Percentiles rank a stretch among this genome's conserved stretches.
phyloP scores from a whole-genome alignment of 2,329 filamentous ascomycete species.

The Aspergillus vadensis region DNA sequence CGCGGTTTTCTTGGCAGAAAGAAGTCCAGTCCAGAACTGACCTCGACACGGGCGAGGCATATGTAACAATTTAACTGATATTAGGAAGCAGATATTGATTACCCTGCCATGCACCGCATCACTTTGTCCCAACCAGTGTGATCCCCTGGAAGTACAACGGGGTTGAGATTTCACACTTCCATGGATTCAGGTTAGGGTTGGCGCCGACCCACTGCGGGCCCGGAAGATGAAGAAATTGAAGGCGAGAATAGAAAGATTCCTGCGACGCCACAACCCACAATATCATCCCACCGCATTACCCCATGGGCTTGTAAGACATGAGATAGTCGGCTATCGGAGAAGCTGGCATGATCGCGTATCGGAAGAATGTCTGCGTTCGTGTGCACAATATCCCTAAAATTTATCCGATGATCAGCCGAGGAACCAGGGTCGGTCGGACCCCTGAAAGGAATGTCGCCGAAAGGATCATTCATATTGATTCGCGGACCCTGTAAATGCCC shows the following conservation, averaged over 20 bases:
- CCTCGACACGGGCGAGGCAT: too few relatives aligned
- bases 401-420: background rate
- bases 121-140: background rate
- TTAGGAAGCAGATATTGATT: too few relatives aligned
- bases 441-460: background rate
- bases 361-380: background rate
- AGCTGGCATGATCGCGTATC: background rate
- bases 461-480: background rate
- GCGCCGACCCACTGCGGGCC: background rate
- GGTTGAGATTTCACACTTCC: background rate
- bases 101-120: too few relatives aligned
- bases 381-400: background rate
- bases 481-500: background rate
- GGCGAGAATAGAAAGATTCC: background rate
- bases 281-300: background rate
- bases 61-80: too few relatives aligned
- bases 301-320: background rate
- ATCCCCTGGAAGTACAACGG: background rate
- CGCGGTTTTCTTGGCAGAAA: too few relatives aligned
- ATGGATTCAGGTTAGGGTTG: background rate
- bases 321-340: background rate
- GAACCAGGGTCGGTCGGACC: background rate
- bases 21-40: too few relatives aligned
- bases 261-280: background rate
- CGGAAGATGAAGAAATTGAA: background rate